These are phyloP conservation scores for Pythium chondricola DNA, from an alignment of 352 stramenopile species.

Conservation along the genomic window DNA sequence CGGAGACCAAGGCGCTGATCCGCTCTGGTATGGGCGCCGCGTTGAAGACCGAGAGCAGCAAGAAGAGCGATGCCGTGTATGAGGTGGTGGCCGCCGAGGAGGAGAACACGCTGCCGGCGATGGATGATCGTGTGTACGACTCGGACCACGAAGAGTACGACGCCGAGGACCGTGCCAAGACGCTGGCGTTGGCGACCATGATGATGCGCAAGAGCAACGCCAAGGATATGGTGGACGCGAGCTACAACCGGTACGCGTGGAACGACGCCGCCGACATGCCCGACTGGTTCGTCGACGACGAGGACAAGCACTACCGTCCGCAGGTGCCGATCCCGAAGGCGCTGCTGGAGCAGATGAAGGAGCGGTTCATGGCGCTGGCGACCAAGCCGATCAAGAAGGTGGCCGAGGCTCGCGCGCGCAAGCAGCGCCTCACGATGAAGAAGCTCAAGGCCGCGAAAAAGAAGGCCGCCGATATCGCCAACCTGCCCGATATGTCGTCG, in stretches of 20 bases:
- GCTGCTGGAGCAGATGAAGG: conserved; percentile 98
- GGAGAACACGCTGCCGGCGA: conserved; percentile 35
- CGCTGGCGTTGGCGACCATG: conserved; percentile 96
- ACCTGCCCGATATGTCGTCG: conserved; percentile 95
- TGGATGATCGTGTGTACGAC: conserved; percentile 92
- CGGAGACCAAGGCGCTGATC: conserved; percentile 79
- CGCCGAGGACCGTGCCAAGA: conserved; percentile 93
- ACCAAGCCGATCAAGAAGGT: conserved; percentile 99
- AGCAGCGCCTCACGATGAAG: conserved; percentile 90
- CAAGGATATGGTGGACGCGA: conserved; percentile 97
- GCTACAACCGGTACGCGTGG: conserved; percentile 99
- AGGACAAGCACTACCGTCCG: conserved; percentile 96
- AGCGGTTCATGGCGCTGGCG: conserved; percentile 94
- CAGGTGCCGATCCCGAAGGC: conserved; percentile 95
- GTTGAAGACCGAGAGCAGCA: conserved; percentile 11
- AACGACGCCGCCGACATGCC: conserved; percentile 96
- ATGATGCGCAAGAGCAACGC: conserved; percentile 96
- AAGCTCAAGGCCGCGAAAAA: conserved; percentile 97
- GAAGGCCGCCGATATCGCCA: conserved; percentile 94
- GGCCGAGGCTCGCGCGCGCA: conserved; percentile 95
- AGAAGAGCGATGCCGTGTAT: conserved; percentile 30
- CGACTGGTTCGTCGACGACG: conserved; percentile 97
- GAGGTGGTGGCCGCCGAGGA: conserved; percentile 35
- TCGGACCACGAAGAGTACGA: conserved; percentile 97
- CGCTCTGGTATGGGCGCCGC: conserved; percentile 79